phyloP scores from a whole-genome alignment of 805 yeast species.

The Saccharomycopsis sp. region DNA sequence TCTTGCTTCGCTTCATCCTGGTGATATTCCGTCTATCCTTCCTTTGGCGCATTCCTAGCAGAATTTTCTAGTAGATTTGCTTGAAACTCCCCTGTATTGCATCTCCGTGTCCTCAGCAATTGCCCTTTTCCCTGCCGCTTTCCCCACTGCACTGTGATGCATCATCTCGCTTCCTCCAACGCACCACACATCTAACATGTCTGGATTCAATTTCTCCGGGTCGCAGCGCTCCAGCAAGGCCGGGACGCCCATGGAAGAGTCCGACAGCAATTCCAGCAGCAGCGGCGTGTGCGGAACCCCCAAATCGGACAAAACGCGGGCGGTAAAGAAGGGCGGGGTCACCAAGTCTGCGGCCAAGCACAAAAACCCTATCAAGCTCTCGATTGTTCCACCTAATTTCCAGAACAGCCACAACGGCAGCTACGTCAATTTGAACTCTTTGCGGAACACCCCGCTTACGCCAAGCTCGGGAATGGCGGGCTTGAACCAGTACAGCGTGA shows the following conservation, averaged over 20 bases:
- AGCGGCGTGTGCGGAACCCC: neutral
- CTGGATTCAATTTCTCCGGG: neutral
- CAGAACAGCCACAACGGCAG: slow-evolving; percentile 10
- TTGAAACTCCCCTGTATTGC: too few relatives aligned
- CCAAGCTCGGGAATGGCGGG: slow-evolving; percentile 11
- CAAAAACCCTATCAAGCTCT: slow-evolving; percentile 15
- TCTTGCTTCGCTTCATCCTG: too few relatives aligned
- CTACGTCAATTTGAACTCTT: slow-evolving; percentile 10
- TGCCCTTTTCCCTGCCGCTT: too few relatives aligned
- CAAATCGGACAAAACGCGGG: neutral
- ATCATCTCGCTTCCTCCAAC: too few relatives aligned
- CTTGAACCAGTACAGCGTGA: neutral
- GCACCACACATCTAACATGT: too few relatives aligned
- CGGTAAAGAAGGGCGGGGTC: neutral
- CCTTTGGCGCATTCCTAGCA: too few relatives aligned
- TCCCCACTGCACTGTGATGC: too few relatives aligned
- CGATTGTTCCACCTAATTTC: slow-evolving; percentile 8
- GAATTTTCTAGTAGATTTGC: too few relatives aligned
- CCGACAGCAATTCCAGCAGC: neutral
- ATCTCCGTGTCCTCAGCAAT: too few relatives aligned
- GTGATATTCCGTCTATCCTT: too few relatives aligned
- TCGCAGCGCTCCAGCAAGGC: neutral
- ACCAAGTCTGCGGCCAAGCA: slow-evolving; percentile 2
- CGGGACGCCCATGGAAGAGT: neutral
- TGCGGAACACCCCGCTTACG: slow-evolving; percentile 18